Conservation (phyloP, 805 yeast species). For the Yarrowia bubula region DNA sequence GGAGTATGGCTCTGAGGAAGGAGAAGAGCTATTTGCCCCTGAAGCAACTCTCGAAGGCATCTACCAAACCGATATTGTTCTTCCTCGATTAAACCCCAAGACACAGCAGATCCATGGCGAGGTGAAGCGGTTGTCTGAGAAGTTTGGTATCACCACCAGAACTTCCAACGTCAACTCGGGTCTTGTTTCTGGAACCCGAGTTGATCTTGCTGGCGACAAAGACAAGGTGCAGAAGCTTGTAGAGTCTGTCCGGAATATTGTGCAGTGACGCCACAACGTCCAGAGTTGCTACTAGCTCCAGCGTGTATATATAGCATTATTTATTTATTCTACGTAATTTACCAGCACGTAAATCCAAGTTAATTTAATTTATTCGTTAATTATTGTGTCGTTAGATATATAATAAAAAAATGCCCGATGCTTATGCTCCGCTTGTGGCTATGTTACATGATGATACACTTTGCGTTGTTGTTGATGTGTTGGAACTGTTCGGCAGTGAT, state of each 20-base stretch:
- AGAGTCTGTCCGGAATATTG: constrained; percentile 4
- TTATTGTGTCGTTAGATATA: neutral
- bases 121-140: constrained; percentile 3
- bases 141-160: neutral
- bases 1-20: neutral
- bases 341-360: neutral
- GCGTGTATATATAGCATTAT: constrained; percentile 5
- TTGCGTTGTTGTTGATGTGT: constrained; percentile 15
- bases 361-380: neutral
- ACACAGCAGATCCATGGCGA: neutral
- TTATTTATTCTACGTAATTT: neutral
- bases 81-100: constrained; percentile 7
- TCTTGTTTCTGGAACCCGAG: neutral
- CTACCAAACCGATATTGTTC: constrained; percentile 6
- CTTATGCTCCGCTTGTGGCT: neutral
- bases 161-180: neutral
- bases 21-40: neutral
- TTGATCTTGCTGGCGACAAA: constrained; percentile 1
- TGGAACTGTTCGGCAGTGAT: constrained; percentile 44
- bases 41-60: neutral
- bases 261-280: neutral
- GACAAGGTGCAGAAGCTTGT: constrained; percentile 15
- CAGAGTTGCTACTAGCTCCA: neutral
- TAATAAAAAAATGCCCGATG: neutral
- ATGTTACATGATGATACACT: constrained; percentile 25